A percentile compares a stretch with the other conserved stretches of the same genome.
phyloP scores from a whole-genome alignment of 148 eudicot genomes.

The Limonium bicolor region DNA sequence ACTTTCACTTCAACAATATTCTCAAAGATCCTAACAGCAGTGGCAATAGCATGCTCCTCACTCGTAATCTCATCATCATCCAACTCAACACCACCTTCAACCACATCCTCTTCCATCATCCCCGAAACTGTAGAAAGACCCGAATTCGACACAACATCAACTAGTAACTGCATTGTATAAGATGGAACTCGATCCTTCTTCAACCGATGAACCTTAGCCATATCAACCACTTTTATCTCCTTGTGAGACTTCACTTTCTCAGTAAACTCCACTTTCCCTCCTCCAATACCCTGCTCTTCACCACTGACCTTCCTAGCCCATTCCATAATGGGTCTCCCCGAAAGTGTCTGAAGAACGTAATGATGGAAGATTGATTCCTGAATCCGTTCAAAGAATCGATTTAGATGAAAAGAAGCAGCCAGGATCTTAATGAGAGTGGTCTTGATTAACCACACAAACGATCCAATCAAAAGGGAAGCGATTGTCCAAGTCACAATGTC shows the following conservation, averaged over 20 bases:
- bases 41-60: slow-evolving; percentile 79
- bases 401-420: slow-evolving; percentile 75
- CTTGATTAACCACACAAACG: slow-evolving; percentile 63
- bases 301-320: slow-evolving; percentile 13
- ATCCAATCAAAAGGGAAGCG: slow-evolving; percentile 40
- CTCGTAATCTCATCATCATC: slow-evolving; percentile 58
- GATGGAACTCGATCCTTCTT: slow-evolving; percentile 75
- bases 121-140: slow-evolving; percentile 64
- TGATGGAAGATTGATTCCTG: slow-evolving; percentile 72
- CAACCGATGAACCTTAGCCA: slow-evolving; percentile 55
- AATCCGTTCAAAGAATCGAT: slow-evolving; percentile 68
- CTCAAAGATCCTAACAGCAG: slow-evolving; percentile 49
- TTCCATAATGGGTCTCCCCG: slow-evolving; percentile 52
- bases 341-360: slow-evolving; percentile 49
- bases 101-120: slow-evolving; percentile 34
- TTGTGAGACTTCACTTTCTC: slow-evolving; percentile 13
- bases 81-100: slow-evolving; percentile 46
- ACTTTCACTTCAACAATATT: slow-evolving; percentile 31
- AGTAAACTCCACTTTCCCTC: slow-evolving; percentile 26
- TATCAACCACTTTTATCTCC: slow-evolving; percentile 44
- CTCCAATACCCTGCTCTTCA: slow-evolving; percentile 15
- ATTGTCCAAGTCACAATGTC: slow-evolving; percentile 32
- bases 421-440: slow-evolving; percentile 53
- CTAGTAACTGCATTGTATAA: slow-evolving; percentile 74
- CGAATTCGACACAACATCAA: slow-evolving; percentile 59